Percentiles rank a stretch among this genome's conserved stretches.
These are phyloP conservation scores for Protomyces macrosporus DNA, from an alignment of 1,139 yeast genomes.

Conservation along the genomic window DNA sequence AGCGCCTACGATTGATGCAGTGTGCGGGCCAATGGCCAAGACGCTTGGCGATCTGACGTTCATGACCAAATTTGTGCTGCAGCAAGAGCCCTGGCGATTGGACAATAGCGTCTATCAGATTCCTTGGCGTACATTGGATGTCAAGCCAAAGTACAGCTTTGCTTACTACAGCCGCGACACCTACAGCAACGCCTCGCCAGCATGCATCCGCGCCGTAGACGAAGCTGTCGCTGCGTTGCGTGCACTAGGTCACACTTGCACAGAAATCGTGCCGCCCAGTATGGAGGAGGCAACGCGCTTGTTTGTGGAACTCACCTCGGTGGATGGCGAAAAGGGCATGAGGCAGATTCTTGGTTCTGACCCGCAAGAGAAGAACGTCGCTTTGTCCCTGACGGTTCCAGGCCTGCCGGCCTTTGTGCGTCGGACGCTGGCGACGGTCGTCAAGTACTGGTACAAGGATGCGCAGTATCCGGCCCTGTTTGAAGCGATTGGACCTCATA, in stretches of 20 bases:
- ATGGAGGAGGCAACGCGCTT: slow-evolving; percentile 48
- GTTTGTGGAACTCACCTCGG: slow-evolving; percentile 48
- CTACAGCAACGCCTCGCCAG: slow-evolving; percentile 67
- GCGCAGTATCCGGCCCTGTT: slow-evolving; percentile 42
- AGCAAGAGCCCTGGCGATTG: slow-evolving; percentile 50
- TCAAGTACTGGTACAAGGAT: slow-evolving; percentile 40
- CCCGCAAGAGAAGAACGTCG: slow-evolving; percentile 43
- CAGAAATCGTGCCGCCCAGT: slow-evolving; percentile 40
- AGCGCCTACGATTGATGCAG: slow-evolving; percentile 45
- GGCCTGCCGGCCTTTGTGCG: slow-evolving; percentile 40
- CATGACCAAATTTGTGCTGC: slow-evolving; percentile 52
- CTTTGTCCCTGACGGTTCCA: slow-evolving; percentile 42
- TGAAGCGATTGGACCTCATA: slow-evolving; percentile 41
- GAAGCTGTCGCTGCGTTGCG: slow-evolving; percentile 42
- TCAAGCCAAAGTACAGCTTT: neutral
- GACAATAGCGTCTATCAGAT: slow-evolving; percentile 48
- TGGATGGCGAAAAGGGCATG: slow-evolving; percentile 50
- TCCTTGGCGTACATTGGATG: slow-evolving; percentile 41
- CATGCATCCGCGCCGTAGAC: slow-evolving; percentile 48
- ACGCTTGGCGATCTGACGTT: slow-evolving; percentile 59
- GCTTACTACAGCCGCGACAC: slow-evolving; percentile 51
- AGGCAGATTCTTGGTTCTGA: slow-evolving; percentile 59
- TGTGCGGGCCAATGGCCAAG: slow-evolving; percentile 55
- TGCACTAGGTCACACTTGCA: slow-evolving; percentile 46
- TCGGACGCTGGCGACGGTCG: slow-evolving; percentile 37